Evolutionary conservation across 768 basidiomycete species (phyloP), one percentile per base, ranked within the genome.

Genomic region (Boletus rubropictus): DNA sequence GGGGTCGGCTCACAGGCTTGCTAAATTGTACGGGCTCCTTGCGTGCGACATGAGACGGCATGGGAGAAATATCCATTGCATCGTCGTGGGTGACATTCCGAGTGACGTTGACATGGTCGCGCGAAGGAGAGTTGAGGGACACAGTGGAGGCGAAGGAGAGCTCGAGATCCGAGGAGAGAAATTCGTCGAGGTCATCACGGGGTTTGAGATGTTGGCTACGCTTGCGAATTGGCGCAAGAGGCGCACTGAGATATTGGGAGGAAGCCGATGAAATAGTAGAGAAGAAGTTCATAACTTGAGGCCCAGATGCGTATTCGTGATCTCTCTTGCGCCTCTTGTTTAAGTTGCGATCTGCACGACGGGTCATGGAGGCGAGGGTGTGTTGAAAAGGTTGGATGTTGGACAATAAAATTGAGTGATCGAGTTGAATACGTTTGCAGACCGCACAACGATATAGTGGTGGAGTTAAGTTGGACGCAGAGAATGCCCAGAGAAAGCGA

Each of bases 31-130:
- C 60, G 47, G 51, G 64, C 61, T 55, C 61, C 45, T 42, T 60
- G 54, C 58, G 53, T 46, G 50, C n/a, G 24, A 53, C 44, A 37
- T 50, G 64, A 66, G 63, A 56, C 7, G 67, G 83, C 20, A 76
- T 78, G 8, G 89, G 89, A 4, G 88, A 90, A 39, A 91, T 84
- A 58, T 90, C 88, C 89, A 90, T 90, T 4, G 85, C 77, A 42
- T 82, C 74, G 41, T 76, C 69, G 52, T 72, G 73, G 34, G 70
- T 73, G 54, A 66, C 69, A 21, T 81, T 80, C 25, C 74, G 68
- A 7, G 74, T 57, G 39, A 82, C 68, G 31, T 68, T 64, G 44
- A 72, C 56, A 42, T 70, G 60, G 24, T 77, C 72, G 40, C 68
- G 74, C 12, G 80, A 73, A 28, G 88, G 85, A 22, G 86, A 87